Conservation (phyloP, 1,284 basidiomycete species). For the Takashimella koratensis region DNA sequence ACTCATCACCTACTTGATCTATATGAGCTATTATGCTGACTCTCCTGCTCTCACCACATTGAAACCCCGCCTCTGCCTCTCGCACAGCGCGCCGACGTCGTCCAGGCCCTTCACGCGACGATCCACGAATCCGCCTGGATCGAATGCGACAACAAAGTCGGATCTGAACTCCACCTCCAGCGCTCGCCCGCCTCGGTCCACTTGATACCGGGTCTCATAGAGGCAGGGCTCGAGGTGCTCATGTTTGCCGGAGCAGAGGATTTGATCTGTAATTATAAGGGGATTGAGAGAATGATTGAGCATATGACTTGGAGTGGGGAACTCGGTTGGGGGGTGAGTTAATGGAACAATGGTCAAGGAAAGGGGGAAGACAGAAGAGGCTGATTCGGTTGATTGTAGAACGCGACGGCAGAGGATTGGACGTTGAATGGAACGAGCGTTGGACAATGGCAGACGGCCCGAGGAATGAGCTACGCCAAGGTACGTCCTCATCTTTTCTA, state of each 20-base stretch:
- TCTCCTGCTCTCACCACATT: no score
- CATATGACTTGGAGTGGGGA: slow-evolving; percentile 78
- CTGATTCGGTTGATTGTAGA: slow-evolving; percentile 52
- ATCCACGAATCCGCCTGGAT: slow-evolving; percentile 78
- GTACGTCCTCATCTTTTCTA: slow-evolving; percentile 46
- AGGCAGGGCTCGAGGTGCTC: slow-evolving; percentile 71
- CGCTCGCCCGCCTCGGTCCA: slow-evolving; percentile 68
- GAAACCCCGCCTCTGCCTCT: no score
- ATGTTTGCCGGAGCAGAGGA: slow-evolving; percentile 95
- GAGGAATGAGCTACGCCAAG: slow-evolving; percentile 92
- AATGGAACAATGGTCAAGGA: neutral
- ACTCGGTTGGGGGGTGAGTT: slow-evolving; percentile 75
- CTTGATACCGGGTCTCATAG: slow-evolving; percentile 72
- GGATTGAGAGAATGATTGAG: slow-evolving; percentile 80
- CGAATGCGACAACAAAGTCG: slow-evolving; percentile 76
- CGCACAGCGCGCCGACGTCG: slow-evolving; percentile 69
- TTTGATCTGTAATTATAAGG: slow-evolving; percentile 92
- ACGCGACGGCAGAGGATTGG: slow-evolving; percentile 71
- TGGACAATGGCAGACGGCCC: slow-evolving; percentile 82
- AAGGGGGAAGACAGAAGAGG: neutral
- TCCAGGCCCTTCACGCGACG: slow-evolving; percentile 74
- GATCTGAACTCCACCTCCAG: slow-evolving; percentile 59
- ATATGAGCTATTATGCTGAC: no score
- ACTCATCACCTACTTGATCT: no score
- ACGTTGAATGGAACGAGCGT: slow-evolving; percentile 70